Evolutionary conservation across 208 protist species (phyloP).

Genomic region (Plasmodiophora brassicae): DNA sequence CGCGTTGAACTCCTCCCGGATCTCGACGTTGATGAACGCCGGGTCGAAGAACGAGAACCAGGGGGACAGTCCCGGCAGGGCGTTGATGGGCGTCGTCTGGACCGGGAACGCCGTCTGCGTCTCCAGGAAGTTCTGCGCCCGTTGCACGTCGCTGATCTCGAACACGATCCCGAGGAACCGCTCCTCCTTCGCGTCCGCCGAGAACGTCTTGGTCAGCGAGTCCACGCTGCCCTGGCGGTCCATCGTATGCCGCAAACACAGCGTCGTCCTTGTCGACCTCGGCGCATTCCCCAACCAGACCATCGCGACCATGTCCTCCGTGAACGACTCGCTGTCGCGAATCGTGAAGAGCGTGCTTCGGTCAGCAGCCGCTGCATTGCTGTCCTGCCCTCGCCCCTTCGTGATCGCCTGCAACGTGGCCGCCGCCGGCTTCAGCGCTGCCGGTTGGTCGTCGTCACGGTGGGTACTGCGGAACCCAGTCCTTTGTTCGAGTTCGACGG

Average conservation of each 20-base stretch:
- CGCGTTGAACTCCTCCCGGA: no score
- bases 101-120: background rate
- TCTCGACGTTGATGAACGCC: constrained; percentile 17
- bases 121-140: background rate
- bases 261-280: background rate
- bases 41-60: constrained; percentile 26
- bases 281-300: background rate
- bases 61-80: background rate
- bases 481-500: background rate
- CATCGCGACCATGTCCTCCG: constrained; percentile 11
- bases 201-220: background rate
- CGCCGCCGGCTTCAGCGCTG: no score
- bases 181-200: background rate
- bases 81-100: background rate
- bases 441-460: no score
- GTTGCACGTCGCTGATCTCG: background rate
- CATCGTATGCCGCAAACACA: background rate
- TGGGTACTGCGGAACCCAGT: no score
- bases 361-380: no score
- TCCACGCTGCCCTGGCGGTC: background rate
- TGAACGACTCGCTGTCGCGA: background rate
- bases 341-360: background rate
- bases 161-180: background rate
- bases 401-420: no score
- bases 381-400: no score